phyloP scores from a whole-genome alignment of 2,329 filamentous ascomycete species.

The Cercospora brassicicola region DNA sequence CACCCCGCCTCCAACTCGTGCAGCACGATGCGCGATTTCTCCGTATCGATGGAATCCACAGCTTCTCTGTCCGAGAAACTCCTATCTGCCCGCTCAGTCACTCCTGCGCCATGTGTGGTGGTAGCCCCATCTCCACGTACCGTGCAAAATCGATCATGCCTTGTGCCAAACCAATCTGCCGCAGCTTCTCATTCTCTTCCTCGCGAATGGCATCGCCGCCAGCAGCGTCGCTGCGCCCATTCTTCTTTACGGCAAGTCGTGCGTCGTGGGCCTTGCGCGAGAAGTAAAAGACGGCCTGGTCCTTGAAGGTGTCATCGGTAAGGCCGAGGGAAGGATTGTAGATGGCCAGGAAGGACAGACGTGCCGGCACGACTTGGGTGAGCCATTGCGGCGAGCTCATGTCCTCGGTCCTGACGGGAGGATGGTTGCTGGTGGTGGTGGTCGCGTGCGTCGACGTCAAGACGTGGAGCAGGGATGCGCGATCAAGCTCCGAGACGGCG shows the following conservation, averaged over 20 bases:
- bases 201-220: slow-evolving; percentile 49
- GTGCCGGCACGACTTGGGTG: slow-evolving; percentile 60
- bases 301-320: slow-evolving; percentile 69
- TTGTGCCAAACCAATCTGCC: slow-evolving; percentile 93
- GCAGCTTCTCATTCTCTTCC: slow-evolving; percentile 79
- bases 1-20: slow-evolving; percentile 86
- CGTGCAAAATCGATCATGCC: slow-evolving; percentile 91
- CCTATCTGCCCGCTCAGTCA: slow-evolving; percentile 41
- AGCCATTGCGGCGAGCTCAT: slow-evolving; percentile 32
- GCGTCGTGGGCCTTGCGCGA: slow-evolving; percentile 49
- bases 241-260: slow-evolving; percentile 28
- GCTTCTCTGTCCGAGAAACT: slow-evolving; percentile 77
- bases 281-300: slow-evolving; percentile 93
- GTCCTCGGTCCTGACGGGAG: slow-evolving; percentile 1
- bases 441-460: not conserved
- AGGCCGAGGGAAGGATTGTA: slow-evolving; percentile 83
- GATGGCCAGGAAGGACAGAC: slow-evolving; percentile 86
- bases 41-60: slow-evolving; percentile 85
- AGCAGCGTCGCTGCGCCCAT: slow-evolving; percentile 35
- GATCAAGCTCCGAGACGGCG: slow-evolving; percentile 2
- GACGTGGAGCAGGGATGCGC: not conserved
- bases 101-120: slow-evolving; percentile 10
- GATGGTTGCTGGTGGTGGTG: not conserved
- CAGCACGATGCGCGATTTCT: slow-evolving; percentile 79
- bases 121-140: slow-evolving; percentile 40